Base-by-base conservation (phyloP, 2,329 filamentous ascomycete species). In the Ascochyta koolunga region DNA sequence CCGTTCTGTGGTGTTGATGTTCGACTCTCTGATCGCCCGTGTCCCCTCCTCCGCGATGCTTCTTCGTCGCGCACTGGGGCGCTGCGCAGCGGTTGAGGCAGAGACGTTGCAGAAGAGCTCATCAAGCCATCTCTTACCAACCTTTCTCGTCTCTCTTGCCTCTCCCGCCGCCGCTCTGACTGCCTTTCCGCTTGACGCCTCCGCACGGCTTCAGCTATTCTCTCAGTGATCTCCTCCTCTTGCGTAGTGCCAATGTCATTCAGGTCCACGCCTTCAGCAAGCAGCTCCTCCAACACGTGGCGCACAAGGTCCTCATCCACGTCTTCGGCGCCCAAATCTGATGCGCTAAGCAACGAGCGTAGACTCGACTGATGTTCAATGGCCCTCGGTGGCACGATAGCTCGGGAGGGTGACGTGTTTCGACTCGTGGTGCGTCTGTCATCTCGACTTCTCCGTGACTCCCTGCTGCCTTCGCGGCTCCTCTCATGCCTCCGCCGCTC, bases 291-390 rank as follows among this genome's bases (percentile, higher is more conserved):
- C 62, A 93, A 83, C 54, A 96, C 96, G 70, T 96, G 91, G 37
- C 91, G 85, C 62, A 96, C 85, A 54, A 97, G 96, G 70, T 96
- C 92, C 56, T 89, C 86, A 70, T 96, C 89, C 65, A 96, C 88
- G 61, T 93, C 89, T 18, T 86, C 83, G 39, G 88, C 86, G 63
- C 90, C 90, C 52, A 90, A 82, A 58, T 93, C 89, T 0, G 89
- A 90, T 4, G 88, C 84, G 67, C 90, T 93, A 54, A 98, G 86
- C 54, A 98, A 77, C 9, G 90, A 96, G 47, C 93, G 82, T 60
- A 98, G 78, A 54, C 92, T 96, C 0, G 91, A 89, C 77, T 98
- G 93, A 69, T 97, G 93, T 69, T 95, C 91, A 41, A 97, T 82
- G 46, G 87, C 88, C 43, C 89, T 79, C 8, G 66, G 55, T 8